Percentiles rank a stretch among this genome's conserved stretches.
Evolutionary conservation across 139 green algal genomes (phyloP).

Genomic region (Chlamydomonas eustigma): DNA sequence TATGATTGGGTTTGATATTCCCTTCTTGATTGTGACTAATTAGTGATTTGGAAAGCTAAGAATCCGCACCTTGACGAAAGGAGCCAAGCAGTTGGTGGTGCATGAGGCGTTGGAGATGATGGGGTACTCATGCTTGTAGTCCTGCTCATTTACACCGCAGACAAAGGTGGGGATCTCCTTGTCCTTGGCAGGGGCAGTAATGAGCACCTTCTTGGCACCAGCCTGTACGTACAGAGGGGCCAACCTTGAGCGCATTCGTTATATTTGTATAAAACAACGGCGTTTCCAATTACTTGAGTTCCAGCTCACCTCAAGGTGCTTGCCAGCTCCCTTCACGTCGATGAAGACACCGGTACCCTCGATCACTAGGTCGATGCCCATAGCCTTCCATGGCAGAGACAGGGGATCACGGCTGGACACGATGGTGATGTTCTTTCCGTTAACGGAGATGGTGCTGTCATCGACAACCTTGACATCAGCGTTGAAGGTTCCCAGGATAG

Average conservation of each 20-base stretch:
- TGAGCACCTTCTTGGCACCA: conserved; percentile 98
- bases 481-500: conserved; percentile 92
- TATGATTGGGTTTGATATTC: too few species aligned
- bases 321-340: conserved; percentile 78
- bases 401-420: conserved; percentile 92
- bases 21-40: background rate
- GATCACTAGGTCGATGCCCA: conserved; percentile 94
- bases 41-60: background rate
- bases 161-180: conserved; percentile 97
- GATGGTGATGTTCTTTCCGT: conserved; percentile 93
- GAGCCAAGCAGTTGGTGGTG: conserved; percentile 99
- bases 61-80: conserved; percentile 92
- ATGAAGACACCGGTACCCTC: conserved; percentile 97
- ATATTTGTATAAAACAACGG: background rate
- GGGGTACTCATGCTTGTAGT: conserved; percentile 85
- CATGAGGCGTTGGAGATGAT: conserved; percentile 98
- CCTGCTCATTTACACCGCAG: conserved; percentile 89
- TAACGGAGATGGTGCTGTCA: conserved; percentile 84
- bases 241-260: too few species aligned
- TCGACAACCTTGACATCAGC: conserved; percentile 92
- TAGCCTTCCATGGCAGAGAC: conserved; percentile 90
- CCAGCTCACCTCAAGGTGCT: conserved; percentile 75
- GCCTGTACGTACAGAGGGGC: conserved; percentile 58
- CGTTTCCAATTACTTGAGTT: background rate
- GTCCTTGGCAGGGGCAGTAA: conserved; percentile 98